These are phyloP conservation scores for Phylloporus sp. DNA, from an alignment of 768 basidiomycete species.

Conservation along the genomic window DNA sequence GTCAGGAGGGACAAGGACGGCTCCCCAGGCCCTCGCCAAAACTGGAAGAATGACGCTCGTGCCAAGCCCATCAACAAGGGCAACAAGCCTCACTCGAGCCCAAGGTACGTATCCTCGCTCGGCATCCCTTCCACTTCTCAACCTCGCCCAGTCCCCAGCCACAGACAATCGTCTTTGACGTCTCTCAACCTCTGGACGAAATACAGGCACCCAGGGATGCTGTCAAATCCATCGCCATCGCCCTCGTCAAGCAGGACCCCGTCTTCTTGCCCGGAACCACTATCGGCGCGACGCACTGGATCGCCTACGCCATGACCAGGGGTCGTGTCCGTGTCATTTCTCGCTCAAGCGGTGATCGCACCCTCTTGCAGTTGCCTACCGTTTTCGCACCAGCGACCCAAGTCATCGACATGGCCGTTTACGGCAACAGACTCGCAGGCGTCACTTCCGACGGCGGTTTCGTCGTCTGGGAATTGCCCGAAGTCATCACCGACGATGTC, in stretches of 20 bases:
- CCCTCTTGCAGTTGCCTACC: slow-evolving; percentile 68
- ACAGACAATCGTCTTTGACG: slow-evolving; percentile 72
- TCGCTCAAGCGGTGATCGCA: slow-evolving; percentile 82
- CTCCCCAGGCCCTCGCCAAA: slow-evolving; percentile 59
- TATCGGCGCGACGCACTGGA: slow-evolving; percentile 89
- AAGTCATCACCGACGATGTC: slow-evolving; percentile 79
- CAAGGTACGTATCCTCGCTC: slow-evolving; percentile 40
- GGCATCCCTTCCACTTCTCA: slow-evolving; percentile 5
- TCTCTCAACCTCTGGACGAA: slow-evolving; percentile 65
- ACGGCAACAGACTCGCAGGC: slow-evolving; percentile 75
- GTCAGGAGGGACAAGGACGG: slow-evolving; percentile 61
- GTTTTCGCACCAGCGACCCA: slow-evolving; percentile 58
- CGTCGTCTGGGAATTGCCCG: slow-evolving; percentile 84
- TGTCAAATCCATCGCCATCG: slow-evolving; percentile 87
- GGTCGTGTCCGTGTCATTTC: slow-evolving; percentile 89
- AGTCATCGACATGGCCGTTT: slow-evolving; percentile 84
- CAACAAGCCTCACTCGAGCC: slow-evolving; percentile 52
- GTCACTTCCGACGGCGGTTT: slow-evolving; percentile 87
- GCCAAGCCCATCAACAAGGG: slow-evolving; percentile 36
- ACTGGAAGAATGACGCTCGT: slow-evolving; percentile 32
- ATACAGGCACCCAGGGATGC: slow-evolving; percentile 70
- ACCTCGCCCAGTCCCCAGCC: slow-evolving; percentile 44
- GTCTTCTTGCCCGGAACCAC: slow-evolving; percentile 82
- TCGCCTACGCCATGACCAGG: slow-evolving; percentile 89
- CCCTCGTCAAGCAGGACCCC: slow-evolving; percentile 80